A percentile compares a stretch with the other conserved stretches of the same genome.
phyloP scores from a whole-genome alignment of 495 filamentous ascomycete genomes.

The Daldinia concentrica region DNA sequence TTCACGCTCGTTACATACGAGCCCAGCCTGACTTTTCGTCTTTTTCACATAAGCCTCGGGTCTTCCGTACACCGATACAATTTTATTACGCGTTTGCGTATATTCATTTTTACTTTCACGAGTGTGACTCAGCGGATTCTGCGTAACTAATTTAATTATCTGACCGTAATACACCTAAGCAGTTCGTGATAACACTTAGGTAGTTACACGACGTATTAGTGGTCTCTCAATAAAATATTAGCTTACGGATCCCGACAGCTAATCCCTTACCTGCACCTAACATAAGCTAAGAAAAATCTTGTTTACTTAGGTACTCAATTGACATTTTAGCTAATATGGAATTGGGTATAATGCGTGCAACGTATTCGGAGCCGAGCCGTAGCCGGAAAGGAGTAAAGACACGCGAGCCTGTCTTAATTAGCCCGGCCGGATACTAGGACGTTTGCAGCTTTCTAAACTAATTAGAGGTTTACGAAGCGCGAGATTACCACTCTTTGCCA shows the following conservation, averaged over 20 bases:
- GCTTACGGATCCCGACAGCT: conserved; percentile 14
- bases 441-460: conserved; percentile 18
- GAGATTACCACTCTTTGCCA: conserved; percentile 24
- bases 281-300: conserved; percentile 1
- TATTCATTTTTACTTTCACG: not conserved
- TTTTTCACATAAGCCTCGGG: not conserved
- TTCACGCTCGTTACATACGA: not conserved
- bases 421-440: conserved; percentile 7
- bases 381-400: not conserved
- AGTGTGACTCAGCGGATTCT: not conserved
- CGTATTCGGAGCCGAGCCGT: conserved; percentile 33
- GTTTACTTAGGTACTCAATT: not conserved
- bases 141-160: conserved; percentile 4
- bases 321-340: not conserved
- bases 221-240: not conserved
- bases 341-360: not conserved
- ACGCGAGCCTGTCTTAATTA: not conserved
- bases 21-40: not conserved
- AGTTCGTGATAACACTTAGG: not conserved
- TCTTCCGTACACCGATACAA: not conserved
- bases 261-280: conserved; percentile 5
- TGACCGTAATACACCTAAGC: conserved; percentile 2
- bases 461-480: conserved; percentile 6
- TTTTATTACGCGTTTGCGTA: not conserved
- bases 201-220: not conserved